Evolutionary conservation across 2,329 filamentous ascomycete species (phyloP), one percentile per base, ranked within the genome.

Genomic region (Neofusicoccum ribis): DNA sequence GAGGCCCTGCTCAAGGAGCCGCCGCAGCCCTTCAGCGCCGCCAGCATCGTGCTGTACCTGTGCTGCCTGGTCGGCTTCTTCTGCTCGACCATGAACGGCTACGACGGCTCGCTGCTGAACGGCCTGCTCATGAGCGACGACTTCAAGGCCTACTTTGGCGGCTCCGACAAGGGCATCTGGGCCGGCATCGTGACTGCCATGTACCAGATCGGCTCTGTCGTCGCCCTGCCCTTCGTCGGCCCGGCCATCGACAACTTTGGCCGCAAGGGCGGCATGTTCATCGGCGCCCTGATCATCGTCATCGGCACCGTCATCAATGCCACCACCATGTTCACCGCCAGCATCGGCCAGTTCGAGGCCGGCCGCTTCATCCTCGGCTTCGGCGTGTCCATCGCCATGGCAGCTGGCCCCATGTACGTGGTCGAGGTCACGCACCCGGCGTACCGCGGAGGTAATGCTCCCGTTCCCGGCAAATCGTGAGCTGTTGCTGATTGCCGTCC

Each of bases 401-500:
- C 85, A 2, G 86, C 86, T 4, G 87, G 84, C 1, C 88, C 88
- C 1, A 83, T 86, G 17, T 89, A 88, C 71, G 84, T 85, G 12
- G 84, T 86, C 49, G 88, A 90, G 72, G 80, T 88, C 63, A 82
- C 86, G 1, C 88, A 89, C 70, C 88, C 88, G 1, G 83, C 84
- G 2, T 87, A 86, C 72, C 82, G 88, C 67, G 87, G 86, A 37
- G 56, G 63, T 65, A 60, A 37, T 14, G 14, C 11, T 23, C 11
- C n/a, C 47, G 34, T 15, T 3, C 7, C 15, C 3, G n/a, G 36
- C 15, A 1, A 3, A 15, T 5, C 5, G 4, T 15, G 36, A 50
- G 11, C 15, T 9, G 1, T 3, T 5, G 17, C 51, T 64, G 1
- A 64, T 39, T 34, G 14, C 20, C 17, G 2, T 12, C 1, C 14